A percentile compares a stretch with the other conserved stretches of the same genome.
phyloP scores from a whole-genome alignment of 2,329 filamentous ascomycete species.

The Xylaria sp. region DNA sequence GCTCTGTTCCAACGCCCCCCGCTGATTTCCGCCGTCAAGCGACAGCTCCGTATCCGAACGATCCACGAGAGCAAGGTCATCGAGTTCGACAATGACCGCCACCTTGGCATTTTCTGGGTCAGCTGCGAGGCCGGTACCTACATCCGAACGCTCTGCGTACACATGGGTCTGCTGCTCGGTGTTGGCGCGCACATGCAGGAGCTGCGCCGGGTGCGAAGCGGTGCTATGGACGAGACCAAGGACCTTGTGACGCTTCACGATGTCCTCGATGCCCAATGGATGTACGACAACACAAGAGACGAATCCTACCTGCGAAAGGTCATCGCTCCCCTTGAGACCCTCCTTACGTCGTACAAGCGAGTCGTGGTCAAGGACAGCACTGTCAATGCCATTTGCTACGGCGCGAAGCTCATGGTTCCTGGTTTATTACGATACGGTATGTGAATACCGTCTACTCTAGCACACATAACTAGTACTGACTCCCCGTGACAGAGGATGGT shows the following conservation, averaged over 20 bases:
- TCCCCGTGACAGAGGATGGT: slow-evolving; percentile 64
- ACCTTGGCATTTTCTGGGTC: slow-evolving; percentile 98
- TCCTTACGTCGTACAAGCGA: slow-evolving; percentile 92
- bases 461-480: slow-evolving; percentile 2
- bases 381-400: slow-evolving; percentile 97
- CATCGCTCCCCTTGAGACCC: slow-evolving; percentile 88
- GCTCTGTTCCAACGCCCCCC: slow-evolving; percentile 96
- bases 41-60: slow-evolving; percentile 95
- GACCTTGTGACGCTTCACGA: slow-evolving; percentile 93
- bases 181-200: slow-evolving; percentile 99
- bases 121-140: slow-evolving; percentile 99
- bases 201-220: slow-evolving; percentile 87
- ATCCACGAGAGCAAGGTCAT: slow-evolving; percentile 96
- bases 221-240: slow-evolving; percentile 91
- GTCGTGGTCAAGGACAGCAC: slow-evolving; percentile 96
- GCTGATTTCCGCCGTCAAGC: slow-evolving; percentile 97
- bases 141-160: slow-evolving; percentile 96
- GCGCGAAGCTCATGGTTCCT: slow-evolving; percentile 98
- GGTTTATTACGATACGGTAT: slow-evolving; percentile 88
- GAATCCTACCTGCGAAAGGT: slow-evolving; percentile 90
- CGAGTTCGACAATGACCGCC: slow-evolving; percentile 98
- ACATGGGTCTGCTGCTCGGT: slow-evolving; percentile 74
- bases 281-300: slow-evolving; percentile 92
- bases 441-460: slow-evolving; percentile 30
- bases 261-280: slow-evolving; percentile 94